A percentile compares a stretch with the other conserved stretches of the same genome.
Conservation (phyloP, 2,329 filamentous ascomycete species). For the Amesomyces nigricolor region DNA sequence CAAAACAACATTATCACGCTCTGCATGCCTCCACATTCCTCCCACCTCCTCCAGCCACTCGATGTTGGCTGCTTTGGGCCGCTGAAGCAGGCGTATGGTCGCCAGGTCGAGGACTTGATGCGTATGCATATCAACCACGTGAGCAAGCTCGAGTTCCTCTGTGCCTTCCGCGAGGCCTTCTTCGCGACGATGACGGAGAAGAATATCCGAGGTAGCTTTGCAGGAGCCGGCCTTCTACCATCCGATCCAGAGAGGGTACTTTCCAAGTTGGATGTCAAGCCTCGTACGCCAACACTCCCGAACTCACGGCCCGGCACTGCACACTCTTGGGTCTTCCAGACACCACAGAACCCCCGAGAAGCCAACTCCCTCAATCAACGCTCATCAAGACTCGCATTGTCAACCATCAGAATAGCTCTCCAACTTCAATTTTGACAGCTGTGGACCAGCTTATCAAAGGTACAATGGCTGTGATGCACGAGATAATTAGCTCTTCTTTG, state of each 20-base stretch:
- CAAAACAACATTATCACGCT: slow-evolving; percentile 32
- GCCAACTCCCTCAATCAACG: neutral
- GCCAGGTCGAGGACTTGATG: slow-evolving; percentile 22
- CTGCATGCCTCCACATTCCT: slow-evolving; percentile 33
- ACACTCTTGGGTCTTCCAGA: neutral
- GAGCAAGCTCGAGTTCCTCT: neutral
- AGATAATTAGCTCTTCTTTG: too few relatives aligned
- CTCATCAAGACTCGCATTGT: slow-evolving; percentile 3
- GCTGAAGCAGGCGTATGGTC: slow-evolving; percentile 10
- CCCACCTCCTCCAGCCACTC: slow-evolving; percentile 35
- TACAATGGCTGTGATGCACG: too few relatives aligned
- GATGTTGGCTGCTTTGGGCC: slow-evolving; percentile 33
- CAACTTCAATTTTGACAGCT: too few relatives aligned
- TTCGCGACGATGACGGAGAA: neutral
- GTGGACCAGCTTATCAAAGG: neutral
- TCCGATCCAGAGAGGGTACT: neutral
- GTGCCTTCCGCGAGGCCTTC: neutral
- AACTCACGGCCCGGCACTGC: neutral
- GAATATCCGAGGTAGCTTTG: neutral
- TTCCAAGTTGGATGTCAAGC: neutral
- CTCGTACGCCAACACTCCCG: neutral
- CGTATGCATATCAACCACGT: neutral
- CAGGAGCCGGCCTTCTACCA: neutral
- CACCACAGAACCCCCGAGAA: neutral
- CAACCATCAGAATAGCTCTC: neutral